These are phyloP conservation scores for Nicotiana tomentosiformis DNA, from an alignment of 257 asterid species.

Conservation along the genomic window DNA sequence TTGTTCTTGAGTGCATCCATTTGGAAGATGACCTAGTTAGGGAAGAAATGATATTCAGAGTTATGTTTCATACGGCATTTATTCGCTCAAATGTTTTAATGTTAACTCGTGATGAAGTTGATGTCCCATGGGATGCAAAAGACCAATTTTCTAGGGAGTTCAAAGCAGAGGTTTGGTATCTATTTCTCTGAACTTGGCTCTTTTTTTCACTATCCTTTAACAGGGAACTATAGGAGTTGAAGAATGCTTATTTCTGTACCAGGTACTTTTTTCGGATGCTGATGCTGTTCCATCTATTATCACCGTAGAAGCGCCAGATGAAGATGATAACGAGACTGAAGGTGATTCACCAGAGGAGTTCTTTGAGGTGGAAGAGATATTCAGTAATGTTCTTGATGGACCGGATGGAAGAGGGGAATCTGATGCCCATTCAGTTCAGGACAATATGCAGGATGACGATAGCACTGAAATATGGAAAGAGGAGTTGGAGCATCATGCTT, in stretches of 20 bases:
- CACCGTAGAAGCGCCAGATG: conserved; percentile 45
- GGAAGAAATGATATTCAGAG: conserved; percentile 86
- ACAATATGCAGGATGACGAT: conserved; percentile 36
- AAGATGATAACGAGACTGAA: conserved; percentile 62
- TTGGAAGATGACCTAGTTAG: conserved; percentile 71
- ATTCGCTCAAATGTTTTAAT: conserved; percentile 68
- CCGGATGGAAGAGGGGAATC: conserved; percentile 60
- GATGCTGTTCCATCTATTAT: conserved; percentile 54
- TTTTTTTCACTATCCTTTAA: conserved; percentile 15
- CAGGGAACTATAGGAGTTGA: conserved; percentile 36
- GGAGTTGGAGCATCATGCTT: conserved; percentile 58
- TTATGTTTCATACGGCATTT: conserved; percentile 91
- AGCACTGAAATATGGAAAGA: conserved; percentile 43
- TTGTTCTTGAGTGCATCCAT: conserved; percentile 90
- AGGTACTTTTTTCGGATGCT: conserved; percentile 90
- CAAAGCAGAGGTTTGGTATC: conserved; percentile 73
- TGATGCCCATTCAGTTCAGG: conserved; percentile 34
- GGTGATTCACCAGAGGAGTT: conserved; percentile 76
- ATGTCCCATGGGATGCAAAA: conserved; percentile 79
- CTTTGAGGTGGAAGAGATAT: conserved; percentile 96
- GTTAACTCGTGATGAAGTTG: conserved; percentile 85
- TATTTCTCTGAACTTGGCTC: conserved; percentile 26
- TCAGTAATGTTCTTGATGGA: conserved; percentile 58
- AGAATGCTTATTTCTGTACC: conserved; percentile 40
- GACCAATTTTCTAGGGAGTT: conserved; percentile 74